A percentile compares a stretch with the other conserved stretches of the same genome.
phyloP scores from a whole-genome alignment of 139 green algal species.

The Volvox reticuliferus region DNA sequence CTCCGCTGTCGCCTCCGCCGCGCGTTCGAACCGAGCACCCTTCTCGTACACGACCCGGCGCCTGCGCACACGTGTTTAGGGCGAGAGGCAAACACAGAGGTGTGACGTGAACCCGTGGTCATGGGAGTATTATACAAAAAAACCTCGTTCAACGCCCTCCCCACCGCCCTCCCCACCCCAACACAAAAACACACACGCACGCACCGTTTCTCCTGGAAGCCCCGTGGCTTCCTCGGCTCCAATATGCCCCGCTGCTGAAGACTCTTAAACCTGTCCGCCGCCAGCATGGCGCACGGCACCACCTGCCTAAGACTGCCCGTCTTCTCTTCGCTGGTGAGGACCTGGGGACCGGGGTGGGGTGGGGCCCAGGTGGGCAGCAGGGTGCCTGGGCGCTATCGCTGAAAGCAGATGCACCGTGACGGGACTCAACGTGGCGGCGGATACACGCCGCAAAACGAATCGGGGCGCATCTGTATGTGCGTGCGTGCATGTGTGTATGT shows the following conservation, averaged over 20 bases:
- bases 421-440: too few species aligned
- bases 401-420: neutral
- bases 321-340: constrained; percentile 79
- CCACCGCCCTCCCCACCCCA: too few species aligned
- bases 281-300: constrained; percentile 56
- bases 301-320: constrained; percentile 72
- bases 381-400: neutral
- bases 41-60: constrained; percentile 65
- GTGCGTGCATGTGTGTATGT: neutral
- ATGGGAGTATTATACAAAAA: too few species aligned
- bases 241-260: constrained; percentile 81
- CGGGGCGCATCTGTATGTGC: too few species aligned
- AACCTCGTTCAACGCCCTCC: too few species aligned
- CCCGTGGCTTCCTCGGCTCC: constrained; percentile 77
- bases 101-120: too few species aligned
- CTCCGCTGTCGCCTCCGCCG: constrained; percentile 57
- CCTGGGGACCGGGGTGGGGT: neutral
- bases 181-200: neutral
- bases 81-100: neutral
- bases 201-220: constrained; percentile 55
- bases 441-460: too few species aligned
- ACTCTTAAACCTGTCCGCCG: constrained; percentile 78
- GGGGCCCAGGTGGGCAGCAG: too few species aligned
- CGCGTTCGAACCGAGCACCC: constrained; percentile 51
- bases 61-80: constrained; percentile 2